These are phyloP conservation scores for Collybia mongolica DNA, from an alignment of 768 basidiomycete species.

Conservation along the genomic window DNA sequence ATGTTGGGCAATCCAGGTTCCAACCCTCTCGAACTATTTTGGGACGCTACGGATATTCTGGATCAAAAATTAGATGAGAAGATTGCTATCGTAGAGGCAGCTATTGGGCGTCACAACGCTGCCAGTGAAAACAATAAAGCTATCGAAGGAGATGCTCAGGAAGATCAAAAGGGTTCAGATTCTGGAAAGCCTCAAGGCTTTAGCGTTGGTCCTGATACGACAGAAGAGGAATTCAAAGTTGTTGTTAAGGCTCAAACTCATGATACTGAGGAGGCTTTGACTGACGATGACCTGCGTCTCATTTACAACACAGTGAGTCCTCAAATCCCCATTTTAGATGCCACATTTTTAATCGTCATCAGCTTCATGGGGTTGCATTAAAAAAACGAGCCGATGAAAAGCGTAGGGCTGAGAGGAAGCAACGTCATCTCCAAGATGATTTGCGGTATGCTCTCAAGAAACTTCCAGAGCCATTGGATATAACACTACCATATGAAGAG, in stretches of 20 bases:
- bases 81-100: constrained; percentile 64
- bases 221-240: constrained; percentile 59
- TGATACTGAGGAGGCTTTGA: constrained; percentile 45
- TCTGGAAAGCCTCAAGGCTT: constrained; percentile 29
- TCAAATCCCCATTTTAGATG: background rate
- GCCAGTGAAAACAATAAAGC: constrained; percentile 28
- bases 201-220: constrained; percentile 53
- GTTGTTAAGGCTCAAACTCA: constrained; percentile 58
- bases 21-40: constrained; percentile 93
- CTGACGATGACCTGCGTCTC: constrained; percentile 48
- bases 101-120: constrained; percentile 49
- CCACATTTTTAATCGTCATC: constrained; percentile 1
- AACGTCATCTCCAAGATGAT: constrained; percentile 91
- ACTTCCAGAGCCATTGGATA: constrained; percentile 76
- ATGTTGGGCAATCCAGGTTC: constrained; percentile 94
- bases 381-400: constrained; percentile 86
- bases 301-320: constrained; percentile 64
- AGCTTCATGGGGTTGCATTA: constrained; percentile 73
- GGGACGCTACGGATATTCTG: constrained; percentile 87
- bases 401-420: constrained; percentile 78
- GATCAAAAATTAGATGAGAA: constrained; percentile 85
- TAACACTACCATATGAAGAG: constrained; percentile 76
- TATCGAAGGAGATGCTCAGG: constrained; percentile 12
- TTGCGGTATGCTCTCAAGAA: constrained; percentile 94
- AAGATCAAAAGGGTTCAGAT: constrained; percentile 16